A percentile compares a stretch with the other conserved stretches of the same genome.
Evolutionary conservation across 345 rosid genomes (phyloP).

Genomic region (Sonneratia alba): DNA sequence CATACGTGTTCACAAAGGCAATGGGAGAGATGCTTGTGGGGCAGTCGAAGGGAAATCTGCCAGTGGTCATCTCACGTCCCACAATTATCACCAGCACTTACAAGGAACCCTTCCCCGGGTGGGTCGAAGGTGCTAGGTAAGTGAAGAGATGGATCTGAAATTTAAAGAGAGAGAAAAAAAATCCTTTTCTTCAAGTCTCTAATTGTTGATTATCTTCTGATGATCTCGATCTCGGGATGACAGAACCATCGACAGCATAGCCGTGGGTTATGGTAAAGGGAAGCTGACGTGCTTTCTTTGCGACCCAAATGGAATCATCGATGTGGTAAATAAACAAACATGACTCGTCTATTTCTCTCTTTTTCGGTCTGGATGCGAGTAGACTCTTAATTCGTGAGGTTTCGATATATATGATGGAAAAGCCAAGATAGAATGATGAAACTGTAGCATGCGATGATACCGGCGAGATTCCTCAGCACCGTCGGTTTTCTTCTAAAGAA

Average conservation of each 20-base stretch:
- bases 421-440: no score
- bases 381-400: no score
- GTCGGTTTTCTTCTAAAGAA: not conserved
- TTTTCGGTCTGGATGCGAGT: no score
- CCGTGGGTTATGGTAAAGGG: constrained; percentile 69
- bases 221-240: not conserved
- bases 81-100: constrained; percentile 62
- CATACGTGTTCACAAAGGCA: constrained; percentile 86
- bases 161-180: no score
- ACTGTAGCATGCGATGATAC: not conserved
- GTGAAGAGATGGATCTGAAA: no score
- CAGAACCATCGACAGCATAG: constrained; percentile 82
- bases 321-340: constrained; percentile 35
- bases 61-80: constrained; percentile 56
- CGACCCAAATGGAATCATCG: constrained; percentile 46
- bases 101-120: constrained; percentile 73
- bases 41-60: constrained; percentile 29
- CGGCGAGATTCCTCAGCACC: not conserved
- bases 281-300: constrained; percentile 62
- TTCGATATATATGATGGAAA: no score
- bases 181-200: no score
- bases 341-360: not conserved
- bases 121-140: constrained; percentile 76
- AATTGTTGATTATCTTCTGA: no score
- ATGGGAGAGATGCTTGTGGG: constrained; percentile 73